Conservation (phyloP, 139 green algal genomes). For the Chara braunii region DNA sequence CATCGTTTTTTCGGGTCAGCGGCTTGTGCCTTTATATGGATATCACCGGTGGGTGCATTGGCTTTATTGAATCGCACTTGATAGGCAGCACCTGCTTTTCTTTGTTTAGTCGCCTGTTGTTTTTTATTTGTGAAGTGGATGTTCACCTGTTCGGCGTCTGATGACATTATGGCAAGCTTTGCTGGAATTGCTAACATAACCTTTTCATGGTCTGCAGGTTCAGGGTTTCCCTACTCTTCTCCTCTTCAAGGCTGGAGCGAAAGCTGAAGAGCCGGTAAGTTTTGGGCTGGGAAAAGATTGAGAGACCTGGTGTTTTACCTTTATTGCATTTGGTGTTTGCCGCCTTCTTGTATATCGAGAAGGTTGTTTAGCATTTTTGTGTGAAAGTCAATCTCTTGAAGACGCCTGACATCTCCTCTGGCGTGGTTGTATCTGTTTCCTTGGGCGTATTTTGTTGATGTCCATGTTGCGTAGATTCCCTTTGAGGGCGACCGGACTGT, state of each 20-base stretch:
- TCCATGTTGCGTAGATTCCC: background rate
- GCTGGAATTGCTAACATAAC: background rate
- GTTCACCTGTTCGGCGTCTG: too few relatives aligned
- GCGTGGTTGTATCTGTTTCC: background rate
- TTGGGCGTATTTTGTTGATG: too few relatives aligned
- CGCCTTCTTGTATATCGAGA: background rate
- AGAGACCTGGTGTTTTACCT: too few relatives aligned
- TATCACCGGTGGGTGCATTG: too few relatives aligned
- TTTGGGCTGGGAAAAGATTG: too few relatives aligned
- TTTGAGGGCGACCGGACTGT: conserved; percentile 14
- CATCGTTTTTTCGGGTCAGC: too few relatives aligned
- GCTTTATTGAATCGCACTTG: too few relatives aligned
- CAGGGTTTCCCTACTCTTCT: conserved; percentile 38
- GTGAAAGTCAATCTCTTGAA: background rate
- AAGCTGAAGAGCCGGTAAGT: conserved; percentile 1
- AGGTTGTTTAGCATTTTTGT: background rate
- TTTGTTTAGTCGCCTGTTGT: too few relatives aligned
- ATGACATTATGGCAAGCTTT: background rate
- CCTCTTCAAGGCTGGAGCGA: conserved; percentile 33
- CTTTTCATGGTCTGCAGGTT: conserved; percentile 12
- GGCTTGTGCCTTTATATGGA: too few relatives aligned
- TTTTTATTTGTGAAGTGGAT: too few relatives aligned
- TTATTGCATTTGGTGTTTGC: background rate
- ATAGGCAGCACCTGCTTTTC: too few relatives aligned
- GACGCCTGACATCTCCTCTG: background rate